A percentile compares a stretch with the other conserved stretches of the same genome.
These are phyloP conservation scores for Exophiala bonariae DNA, from an alignment of 2,329 filamentous ascomycete species.

Conservation along the genomic window DNA sequence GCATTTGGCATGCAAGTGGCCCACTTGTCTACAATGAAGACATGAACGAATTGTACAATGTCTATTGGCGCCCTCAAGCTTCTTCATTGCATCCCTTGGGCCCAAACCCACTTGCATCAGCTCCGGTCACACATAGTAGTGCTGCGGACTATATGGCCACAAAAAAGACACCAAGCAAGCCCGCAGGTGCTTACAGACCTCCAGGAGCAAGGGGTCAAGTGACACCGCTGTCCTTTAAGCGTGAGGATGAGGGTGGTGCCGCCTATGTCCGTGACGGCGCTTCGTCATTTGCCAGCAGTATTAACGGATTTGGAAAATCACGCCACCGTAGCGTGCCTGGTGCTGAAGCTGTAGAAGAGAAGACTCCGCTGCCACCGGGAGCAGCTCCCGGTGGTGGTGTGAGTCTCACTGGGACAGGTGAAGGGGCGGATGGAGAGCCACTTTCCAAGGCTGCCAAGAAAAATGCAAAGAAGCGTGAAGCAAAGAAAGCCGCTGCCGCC, in stretches of 20 bases:
- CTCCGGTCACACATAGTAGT: conserved; percentile 79
- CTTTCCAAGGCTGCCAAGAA: conserved; percentile 83
- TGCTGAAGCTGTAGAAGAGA: conserved; percentile 68
- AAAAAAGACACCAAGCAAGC: conserved; percentile 92
- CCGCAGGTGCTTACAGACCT: conserved; percentile 93
- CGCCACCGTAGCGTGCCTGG: conserved; percentile 81
- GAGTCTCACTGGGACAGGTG: conserved; percentile 64
- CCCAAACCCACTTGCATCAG: conserved; percentile 67
- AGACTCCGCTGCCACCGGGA: conserved; percentile 60
- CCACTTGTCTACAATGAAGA: conserved; percentile 93
- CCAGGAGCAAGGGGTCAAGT: conserved; percentile 86
- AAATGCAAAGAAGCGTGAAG: conserved; percentile 98
- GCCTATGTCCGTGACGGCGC: conserved; percentile 82
- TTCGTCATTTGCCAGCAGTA: conserved; percentile 59
- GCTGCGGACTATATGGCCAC: conserved; percentile 79
- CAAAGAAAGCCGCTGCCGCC: conserved; percentile 84
- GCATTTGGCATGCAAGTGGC: conserved; percentile 90
- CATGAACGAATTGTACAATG: conserved; percentile 90
- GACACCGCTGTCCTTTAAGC: conserved; percentile 93
- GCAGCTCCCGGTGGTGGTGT: conserved; percentile 67
- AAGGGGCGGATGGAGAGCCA: conserved; percentile 63
- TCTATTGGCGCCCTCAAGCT: conserved; percentile 78
- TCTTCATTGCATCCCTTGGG: conserved; percentile 60
- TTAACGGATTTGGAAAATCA: conserved; percentile 77
- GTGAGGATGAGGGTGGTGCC: conserved; percentile 92